These are phyloP conservation scores for Linnemannia elongata DNA, from an alignment of 192 early-diverging fungal genomes.

Conservation along the genomic window DNA sequence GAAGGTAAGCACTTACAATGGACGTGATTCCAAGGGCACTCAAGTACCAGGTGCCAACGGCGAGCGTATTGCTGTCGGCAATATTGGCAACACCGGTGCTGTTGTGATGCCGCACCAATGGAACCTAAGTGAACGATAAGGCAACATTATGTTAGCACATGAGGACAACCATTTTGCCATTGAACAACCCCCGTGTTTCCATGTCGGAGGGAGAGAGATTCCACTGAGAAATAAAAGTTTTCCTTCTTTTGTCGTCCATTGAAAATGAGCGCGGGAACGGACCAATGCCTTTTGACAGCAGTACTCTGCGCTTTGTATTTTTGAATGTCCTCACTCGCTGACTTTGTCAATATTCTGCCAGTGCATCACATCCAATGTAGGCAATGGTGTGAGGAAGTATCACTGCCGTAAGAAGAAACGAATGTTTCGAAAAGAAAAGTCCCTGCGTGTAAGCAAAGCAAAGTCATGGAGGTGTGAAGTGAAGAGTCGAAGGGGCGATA, in stretches of 20 bases:
- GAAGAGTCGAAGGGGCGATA: background rate
- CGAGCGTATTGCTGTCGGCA: slow-evolving; percentile 52
- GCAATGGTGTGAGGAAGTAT: background rate
- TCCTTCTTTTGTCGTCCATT: background rate
- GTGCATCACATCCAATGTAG: background rate
- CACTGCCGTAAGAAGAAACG: background rate
- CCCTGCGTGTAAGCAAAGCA: background rate
- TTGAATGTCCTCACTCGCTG: background rate
- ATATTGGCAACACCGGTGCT: slow-evolving; percentile 42
- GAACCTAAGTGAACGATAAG: slow-evolving; percentile 24
- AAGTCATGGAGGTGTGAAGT: background rate
- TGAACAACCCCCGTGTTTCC: background rate
- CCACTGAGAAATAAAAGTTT: background rate
- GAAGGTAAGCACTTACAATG: slow-evolving; percentile 23
- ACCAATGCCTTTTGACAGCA: background rate
- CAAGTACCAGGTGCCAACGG: slow-evolving; percentile 52
- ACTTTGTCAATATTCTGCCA: background rate
- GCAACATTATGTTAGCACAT: background rate
- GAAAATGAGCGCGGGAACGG: background rate
- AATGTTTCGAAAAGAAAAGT: background rate
- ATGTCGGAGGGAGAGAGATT: slow-evolving; percentile 5
- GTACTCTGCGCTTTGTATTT: background rate
- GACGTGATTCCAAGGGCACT: slow-evolving; percentile 37
- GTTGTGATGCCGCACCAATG: slow-evolving; percentile 49
- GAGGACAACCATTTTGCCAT: background rate